Evolutionary conservation across 2,329 filamentous ascomycete species (phyloP).

Genomic region (Didymella sp.): DNA sequence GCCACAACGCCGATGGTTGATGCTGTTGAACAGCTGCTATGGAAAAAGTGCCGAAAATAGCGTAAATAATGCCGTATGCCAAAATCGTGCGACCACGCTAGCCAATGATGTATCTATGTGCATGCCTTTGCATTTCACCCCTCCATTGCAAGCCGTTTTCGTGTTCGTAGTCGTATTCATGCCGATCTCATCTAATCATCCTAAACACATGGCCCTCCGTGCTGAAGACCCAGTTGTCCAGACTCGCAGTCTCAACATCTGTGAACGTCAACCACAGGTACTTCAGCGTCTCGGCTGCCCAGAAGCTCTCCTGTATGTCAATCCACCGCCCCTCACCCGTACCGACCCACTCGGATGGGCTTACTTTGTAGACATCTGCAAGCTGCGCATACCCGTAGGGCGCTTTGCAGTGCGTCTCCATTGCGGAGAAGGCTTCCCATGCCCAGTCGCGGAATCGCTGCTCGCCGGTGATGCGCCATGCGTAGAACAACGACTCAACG

Average conservation of each 20-base stretch:
- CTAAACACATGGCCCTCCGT: conserved; percentile 53
- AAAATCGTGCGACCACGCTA: background rate
- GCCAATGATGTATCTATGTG: background rate
- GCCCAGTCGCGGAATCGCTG: conserved; percentile 51
- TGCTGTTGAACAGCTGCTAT: conserved; percentile 13
- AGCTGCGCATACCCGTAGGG: conserved; percentile 50
- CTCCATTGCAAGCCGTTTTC: background rate
- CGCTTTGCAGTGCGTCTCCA: conserved; percentile 50
- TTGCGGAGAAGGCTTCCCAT: conserved; percentile 50
- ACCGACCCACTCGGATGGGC: conserved; percentile 26
- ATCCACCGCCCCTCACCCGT: conserved; percentile 39
- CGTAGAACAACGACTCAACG: conserved; percentile 51
- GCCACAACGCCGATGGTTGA: conserved; percentile 44
- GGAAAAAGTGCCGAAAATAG: background rate
- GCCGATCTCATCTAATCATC: conserved; percentile 43
- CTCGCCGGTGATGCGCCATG: conserved; percentile 52
- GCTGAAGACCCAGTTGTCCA: conserved; percentile 55
- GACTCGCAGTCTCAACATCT: conserved; percentile 44
- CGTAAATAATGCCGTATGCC: background rate
- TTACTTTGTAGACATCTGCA: conserved; percentile 43
- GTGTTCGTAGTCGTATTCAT: background rate
- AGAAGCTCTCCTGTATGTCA: conserved; percentile 51
- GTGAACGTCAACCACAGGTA: conserved; percentile 52
- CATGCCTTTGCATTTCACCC: background rate
- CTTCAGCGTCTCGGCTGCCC: conserved; percentile 52